These are phyloP conservation scores for Neophaeococcomyces mojaviensis DNA, from an alignment of 2,329 filamentous ascomycete species.

Conservation along the genomic window DNA sequence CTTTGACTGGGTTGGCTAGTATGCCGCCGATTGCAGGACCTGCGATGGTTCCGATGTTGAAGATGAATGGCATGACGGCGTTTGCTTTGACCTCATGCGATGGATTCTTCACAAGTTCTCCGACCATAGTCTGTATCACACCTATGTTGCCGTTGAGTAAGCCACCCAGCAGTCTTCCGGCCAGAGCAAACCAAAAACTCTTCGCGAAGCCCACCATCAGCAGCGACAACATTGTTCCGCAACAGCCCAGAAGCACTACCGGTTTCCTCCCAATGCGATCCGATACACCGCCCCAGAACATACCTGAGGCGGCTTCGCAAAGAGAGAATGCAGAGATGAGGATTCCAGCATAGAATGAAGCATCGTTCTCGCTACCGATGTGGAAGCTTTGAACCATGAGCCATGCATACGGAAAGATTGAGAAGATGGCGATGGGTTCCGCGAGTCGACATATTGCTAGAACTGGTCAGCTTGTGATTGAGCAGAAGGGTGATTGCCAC, in stretches of 20 bases:
- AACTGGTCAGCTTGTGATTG: conserved; percentile 1
- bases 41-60: conserved; percentile 82
- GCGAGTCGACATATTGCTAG: conserved; percentile 87
- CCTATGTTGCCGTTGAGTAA: conserved; percentile 87
- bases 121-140: conserved; percentile 88
- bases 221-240: conserved; percentile 76
- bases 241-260: conserved; percentile 70
- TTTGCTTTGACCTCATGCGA: conserved; percentile 84
- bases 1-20: conserved; percentile 69
- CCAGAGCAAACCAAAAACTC: conserved; percentile 76
- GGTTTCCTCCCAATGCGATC: conserved; percentile 80
- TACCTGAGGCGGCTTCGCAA: conserved; percentile 73
- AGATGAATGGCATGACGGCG: conserved; percentile 89
- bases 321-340: conserved; percentile 81
- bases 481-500: not conserved
- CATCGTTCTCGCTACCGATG: conserved; percentile 64
- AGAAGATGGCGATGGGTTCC: conserved; percentile 86
- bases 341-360: conserved; percentile 79
- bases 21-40: conserved; percentile 82
- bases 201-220: conserved; percentile 73
- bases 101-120: conserved; percentile 72
- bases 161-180: conserved; percentile 69
- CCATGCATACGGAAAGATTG: conserved; percentile 90
- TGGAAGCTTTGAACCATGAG: conserved; percentile 69
- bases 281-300: conserved; percentile 80